Evolutionary conservation across 257 asterid genomes (phyloP).

Genomic region (Salvia hispanica): DNA sequence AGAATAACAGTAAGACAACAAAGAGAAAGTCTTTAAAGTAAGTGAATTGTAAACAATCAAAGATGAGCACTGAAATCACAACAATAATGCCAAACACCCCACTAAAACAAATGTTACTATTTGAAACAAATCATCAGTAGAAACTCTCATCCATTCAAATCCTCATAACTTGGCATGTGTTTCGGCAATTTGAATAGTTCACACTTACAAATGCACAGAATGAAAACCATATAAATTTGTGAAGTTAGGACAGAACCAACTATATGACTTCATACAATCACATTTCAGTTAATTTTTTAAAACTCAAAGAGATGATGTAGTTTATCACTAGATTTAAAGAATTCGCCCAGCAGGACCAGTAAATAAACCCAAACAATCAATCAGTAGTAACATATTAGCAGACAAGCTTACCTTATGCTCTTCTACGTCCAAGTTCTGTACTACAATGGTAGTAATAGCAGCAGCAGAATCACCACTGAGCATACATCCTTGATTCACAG

Average conservation of each 20-base stretch:
- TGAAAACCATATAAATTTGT: too few relatives aligned
- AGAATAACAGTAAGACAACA: conserved; percentile 25
- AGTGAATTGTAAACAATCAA: conserved; percentile 22
- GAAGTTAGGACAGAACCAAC: too few relatives aligned
- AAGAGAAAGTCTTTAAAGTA: conserved; percentile 13
- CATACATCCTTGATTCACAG: conserved; percentile 32
- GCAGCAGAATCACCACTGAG: conserved; percentile 39
- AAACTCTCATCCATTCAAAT: too few relatives aligned
- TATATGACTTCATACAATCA: too few relatives aligned
- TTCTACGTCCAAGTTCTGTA: conserved; percentile 50
- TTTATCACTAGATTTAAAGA: background rate
- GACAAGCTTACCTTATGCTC: conserved; percentile 53
- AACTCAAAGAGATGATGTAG: conserved; percentile 1
- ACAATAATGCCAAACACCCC: background rate
- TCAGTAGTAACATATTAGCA: conserved; percentile 38
- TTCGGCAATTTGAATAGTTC: too few relatives aligned
- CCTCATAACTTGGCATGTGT: too few relatives aligned
- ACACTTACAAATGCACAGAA: too few relatives aligned
- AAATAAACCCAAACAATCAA: conserved; percentile 38
- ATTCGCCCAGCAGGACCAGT: conserved; percentile 37
- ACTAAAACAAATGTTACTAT: too few relatives aligned
- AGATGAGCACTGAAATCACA: conserved; percentile 28
- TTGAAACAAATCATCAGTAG: too few relatives aligned
- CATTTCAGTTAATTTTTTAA: conserved; percentile 2
- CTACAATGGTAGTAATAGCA: conserved; percentile 40